Base-by-base conservation (phyloP, 148 eudicot genomes). In the Gaultheria prostrata region DNA sequence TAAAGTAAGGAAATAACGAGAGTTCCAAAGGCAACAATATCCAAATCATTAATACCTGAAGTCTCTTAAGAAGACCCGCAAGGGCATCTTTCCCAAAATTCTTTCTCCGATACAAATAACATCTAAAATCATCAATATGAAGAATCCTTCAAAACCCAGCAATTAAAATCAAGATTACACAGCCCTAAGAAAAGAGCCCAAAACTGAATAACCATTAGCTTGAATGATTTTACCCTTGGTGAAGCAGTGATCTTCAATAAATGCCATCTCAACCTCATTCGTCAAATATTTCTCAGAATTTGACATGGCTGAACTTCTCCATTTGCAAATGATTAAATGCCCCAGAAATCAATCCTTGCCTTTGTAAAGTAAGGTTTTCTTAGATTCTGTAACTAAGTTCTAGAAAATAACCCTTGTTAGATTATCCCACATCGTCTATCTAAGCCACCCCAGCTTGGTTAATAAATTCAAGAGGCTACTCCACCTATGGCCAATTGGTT, bases 31-130 rank as follows among this genome's bases (percentile, higher is more conserved):
- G 53, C 78, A 75, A 45, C 30, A 75, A 12, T 6, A 45, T 43
- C 15, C 30, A 74, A 45, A 74, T 21, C 7, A 74, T 24, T 45
- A 18, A n/a, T 75, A 75, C 78, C 78, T 45, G 26, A 24, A 33
- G 78, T 45, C 53, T 48, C 46, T 75, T 24, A 75, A 75, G 78
- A 75, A 75, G 30, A 75, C 53, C 78, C 30, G n/a, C 50, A 75
- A 30, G 11, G 78, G 78, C 78, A 75, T 75, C 78, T 75, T 75
- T 75, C 53, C 14, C 30, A 21, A 75, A 20, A 45, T n/a, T 45
- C 53, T 75, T 43, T n/a, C 78, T 75, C 78, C 45, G 17, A 45
- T 75, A 3, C 78, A 75, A 48, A 75, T 43, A 74, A 28, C 51
- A 74, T 74, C 77, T 74, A 74, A 28, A 74, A 43, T 11, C 50